A percentile compares a stretch with the other conserved stretches of the same genome.
phyloP scores from a whole-genome alignment of 306 rosid genomes.

The Medicago truncatula region MtrunA17r5.0-ANR NC_053045.1:57453001-57453500 shows the following conservation, averaged over 20 bases:
- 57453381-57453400: conserved; percentile 49
- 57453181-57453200: conserved; percentile 51
- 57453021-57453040: conserved; percentile 64
- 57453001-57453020: conserved; percentile 82
- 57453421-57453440: conserved; percentile 50
- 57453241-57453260: conserved; percentile 71
- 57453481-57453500: conserved; percentile 46
- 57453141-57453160: conserved; percentile 58
- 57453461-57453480: conserved; percentile 50
- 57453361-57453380: conserved; percentile 60
- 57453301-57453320: conserved; percentile 51
- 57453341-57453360: conserved; percentile 94
- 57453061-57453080: conserved; percentile 39
- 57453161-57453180: conserved; percentile 48
- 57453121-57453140: conserved; percentile 71
- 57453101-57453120: conserved; percentile 32
- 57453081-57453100: conserved; percentile 60
- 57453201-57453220: conserved; percentile 67
- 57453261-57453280: conserved; percentile 54
- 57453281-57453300: conserved; percentile 62
- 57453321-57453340: conserved; percentile 74
- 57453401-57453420: conserved; percentile 49
- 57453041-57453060: conserved; percentile 56
- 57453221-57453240: conserved; percentile 63
- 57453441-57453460: conserved; percentile 46